Evolutionary conservation across 2,329 filamentous ascomycete species (phyloP), one percentile per base, ranked within the genome.

Genomic region (Rhynchosporium graminicola): DNA sequence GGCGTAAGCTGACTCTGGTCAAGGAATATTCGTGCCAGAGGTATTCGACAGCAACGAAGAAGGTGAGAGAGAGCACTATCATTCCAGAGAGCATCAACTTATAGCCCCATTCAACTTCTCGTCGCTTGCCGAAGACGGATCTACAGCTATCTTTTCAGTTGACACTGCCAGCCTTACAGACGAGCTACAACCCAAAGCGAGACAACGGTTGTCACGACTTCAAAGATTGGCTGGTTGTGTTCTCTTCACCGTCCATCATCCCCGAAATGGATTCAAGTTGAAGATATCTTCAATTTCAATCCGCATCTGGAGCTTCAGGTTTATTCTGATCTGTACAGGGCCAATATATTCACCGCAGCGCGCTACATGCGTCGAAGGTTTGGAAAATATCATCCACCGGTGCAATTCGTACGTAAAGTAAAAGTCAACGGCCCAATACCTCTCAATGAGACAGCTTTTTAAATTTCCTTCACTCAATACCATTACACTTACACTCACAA

Each of bases 181-280:
- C 2, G 33, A 62, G 15, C 38, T 60, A 38, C 42, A 60, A 13
- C 46, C 56, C 8, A n/a, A 45, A 40, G 50, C 29, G 13, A 36
- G 48, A 38, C 48, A 57, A 29, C 55, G 59, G 29, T 28, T 2
- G 85, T 88, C 50, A 82, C 79, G 52, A 77, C 78, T n/a, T 84
- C 87, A 77, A 78, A 82, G 59, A 76, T 83, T 1, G 88, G 78
- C 77, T n/a, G 79, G 79, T 52, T 77, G 76, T 74, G 79, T 79
- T 65, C 70, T 73, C 51, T 54, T 59, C 51, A 28, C 62, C 38
- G 59, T 62, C n/a, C 48, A 36, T 36, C 8, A 1, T 4, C 43
- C 20, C 28, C 40, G 3, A 43, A 8, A 3, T 7, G 31, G n/a
- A 12, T 36, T 45, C 4, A 2, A 20, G 40, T 26, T 7, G 31